phyloP scores from a whole-genome alignment of 2,329 filamentous ascomycete genomes.

The Hypoxylon sp. region DNA sequence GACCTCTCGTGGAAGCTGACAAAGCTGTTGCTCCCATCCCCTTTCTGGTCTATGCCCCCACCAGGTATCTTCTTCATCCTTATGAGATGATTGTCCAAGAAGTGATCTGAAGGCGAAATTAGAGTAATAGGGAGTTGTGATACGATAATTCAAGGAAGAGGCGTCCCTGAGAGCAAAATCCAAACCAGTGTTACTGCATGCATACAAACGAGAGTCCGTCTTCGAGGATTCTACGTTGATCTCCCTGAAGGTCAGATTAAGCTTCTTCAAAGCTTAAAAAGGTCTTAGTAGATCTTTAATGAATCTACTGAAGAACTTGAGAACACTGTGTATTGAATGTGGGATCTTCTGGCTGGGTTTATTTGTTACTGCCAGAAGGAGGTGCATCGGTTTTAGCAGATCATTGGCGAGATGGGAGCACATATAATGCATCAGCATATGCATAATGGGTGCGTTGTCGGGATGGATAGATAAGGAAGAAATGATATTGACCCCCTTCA shows the following conservation, averaged over 20 bases:
- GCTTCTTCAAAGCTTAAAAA: background rate
- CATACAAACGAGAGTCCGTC: background rate
- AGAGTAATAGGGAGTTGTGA: background rate
- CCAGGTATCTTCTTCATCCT: background rate
- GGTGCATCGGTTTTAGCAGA: background rate
- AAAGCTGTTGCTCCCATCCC: background rate
- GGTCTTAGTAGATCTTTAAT: background rate
- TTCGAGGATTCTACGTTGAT: background rate
- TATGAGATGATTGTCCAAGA: background rate
- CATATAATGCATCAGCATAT: background rate
- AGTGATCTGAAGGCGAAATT: background rate
- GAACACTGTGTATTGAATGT: background rate
- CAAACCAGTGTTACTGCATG: background rate
- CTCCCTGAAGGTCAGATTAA: background rate
- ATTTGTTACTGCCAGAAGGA: background rate
- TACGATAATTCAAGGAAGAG: background rate
- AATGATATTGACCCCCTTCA: background rate
- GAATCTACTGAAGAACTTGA: background rate
- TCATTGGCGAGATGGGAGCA: background rate
- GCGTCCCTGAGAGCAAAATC: background rate
- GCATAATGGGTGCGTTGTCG: background rate
- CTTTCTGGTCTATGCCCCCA: background rate
- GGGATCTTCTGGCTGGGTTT: background rate
- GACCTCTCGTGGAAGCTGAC: background rate
- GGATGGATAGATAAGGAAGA: background rate